Evolutionary conservation across 1,284 basidiomycete genomes (phyloP).

Genomic region (Wolfiporia cocos): DNA sequence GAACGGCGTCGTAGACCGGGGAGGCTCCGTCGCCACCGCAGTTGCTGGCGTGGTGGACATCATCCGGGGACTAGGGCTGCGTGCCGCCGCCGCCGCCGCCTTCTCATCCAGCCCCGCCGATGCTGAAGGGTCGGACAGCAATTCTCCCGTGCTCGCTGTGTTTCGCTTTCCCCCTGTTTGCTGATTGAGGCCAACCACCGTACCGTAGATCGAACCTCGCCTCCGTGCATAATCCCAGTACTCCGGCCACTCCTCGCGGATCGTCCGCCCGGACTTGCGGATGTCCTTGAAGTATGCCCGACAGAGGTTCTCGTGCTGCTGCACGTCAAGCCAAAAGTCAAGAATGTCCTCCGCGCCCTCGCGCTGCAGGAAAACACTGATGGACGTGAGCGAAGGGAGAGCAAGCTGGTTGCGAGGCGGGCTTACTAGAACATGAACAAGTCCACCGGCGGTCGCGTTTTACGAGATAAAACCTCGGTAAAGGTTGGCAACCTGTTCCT

Average conservation of each 20-base stretch:
- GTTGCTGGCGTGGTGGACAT: slow-evolving; percentile 39
- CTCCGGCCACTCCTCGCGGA: slow-evolving; percentile 96
- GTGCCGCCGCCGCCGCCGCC: slow-evolving; percentile 36
- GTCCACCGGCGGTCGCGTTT: slow-evolving; percentile 92
- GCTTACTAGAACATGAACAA: slow-evolving; percentile 98
- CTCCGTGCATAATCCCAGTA: slow-evolving; percentile 89
- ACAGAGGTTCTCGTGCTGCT: slow-evolving; percentile 98
- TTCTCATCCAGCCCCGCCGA: slow-evolving; percentile 45
- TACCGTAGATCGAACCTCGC: slow-evolving; percentile 86
- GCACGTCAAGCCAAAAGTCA: slow-evolving; percentile 98
- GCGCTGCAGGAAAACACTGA: slow-evolving; percentile 83
- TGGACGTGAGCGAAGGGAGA: slow-evolving; percentile 2
- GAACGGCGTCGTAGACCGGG: slow-evolving; percentile 74
- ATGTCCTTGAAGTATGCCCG: slow-evolving; percentile 98
- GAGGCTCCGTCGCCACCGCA: slow-evolving; percentile 33
- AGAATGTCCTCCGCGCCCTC: slow-evolving; percentile 93
- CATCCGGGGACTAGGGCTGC: slow-evolving; percentile 46
- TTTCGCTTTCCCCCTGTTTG: slow-evolving; percentile 57
- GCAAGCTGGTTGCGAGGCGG: slow-evolving; percentile 8
- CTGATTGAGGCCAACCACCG: slow-evolving; percentile 74
- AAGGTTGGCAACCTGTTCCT: slow-evolving; percentile 50
- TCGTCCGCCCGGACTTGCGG: slow-evolving; percentile 84
- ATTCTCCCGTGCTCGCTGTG: slow-evolving; percentile 66
- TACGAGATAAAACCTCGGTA: slow-evolving; percentile 79
- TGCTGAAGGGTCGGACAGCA: slow-evolving; percentile 48